These are phyloP conservation scores for Tuber borchii DNA, from an alignment of 495 filamentous ascomycete species.

Conservation along the genomic window DNA sequence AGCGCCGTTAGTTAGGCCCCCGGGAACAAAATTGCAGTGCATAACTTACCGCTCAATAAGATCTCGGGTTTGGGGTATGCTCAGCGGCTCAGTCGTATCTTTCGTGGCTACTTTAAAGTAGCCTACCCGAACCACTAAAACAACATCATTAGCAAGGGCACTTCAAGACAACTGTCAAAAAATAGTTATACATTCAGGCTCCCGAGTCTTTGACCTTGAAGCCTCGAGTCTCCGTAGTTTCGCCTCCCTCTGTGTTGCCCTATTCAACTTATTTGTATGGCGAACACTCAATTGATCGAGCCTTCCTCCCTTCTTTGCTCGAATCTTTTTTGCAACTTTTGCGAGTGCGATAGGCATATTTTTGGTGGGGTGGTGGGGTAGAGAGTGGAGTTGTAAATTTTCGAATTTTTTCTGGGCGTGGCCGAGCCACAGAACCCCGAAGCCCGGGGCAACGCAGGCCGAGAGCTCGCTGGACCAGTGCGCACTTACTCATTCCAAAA, in stretches of 20 bases:
- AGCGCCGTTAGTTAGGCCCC: too few relatives aligned
- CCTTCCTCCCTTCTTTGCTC: constrained; percentile 31
- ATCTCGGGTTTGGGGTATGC: constrained; percentile 16
- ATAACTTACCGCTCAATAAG: constrained; percentile 29
- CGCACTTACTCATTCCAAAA: too few relatives aligned
- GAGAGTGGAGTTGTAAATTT: not conserved
- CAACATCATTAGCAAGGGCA: not conserved
- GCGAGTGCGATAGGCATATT: constrained; percentile 26
- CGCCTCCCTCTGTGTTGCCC: constrained; percentile 37
- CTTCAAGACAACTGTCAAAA: not conserved
- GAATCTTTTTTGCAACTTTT: constrained; percentile 40
- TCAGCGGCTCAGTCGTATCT: constrained; percentile 24
- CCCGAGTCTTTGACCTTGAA: constrained; percentile 22
- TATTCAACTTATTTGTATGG: constrained; percentile 36
- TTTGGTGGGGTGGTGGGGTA: not conserved
- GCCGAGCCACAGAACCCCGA: not conserved
- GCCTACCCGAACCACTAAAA: constrained; percentile 34
- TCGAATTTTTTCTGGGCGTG: not conserved
- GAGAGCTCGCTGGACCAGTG: not conserved
- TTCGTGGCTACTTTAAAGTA: constrained; percentile 39
- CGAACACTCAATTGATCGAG: constrained; percentile 35
- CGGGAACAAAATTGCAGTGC: too few relatives aligned
- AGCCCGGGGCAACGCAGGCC: not conserved
- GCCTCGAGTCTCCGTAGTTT: constrained; percentile 25
- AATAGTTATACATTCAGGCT: constrained; percentile 27